These are phyloP conservation scores for Pseudogymnoascus sp. DNA, from an alignment of 2,329 filamentous ascomycete genomes.

Conservation along the genomic window DNA sequence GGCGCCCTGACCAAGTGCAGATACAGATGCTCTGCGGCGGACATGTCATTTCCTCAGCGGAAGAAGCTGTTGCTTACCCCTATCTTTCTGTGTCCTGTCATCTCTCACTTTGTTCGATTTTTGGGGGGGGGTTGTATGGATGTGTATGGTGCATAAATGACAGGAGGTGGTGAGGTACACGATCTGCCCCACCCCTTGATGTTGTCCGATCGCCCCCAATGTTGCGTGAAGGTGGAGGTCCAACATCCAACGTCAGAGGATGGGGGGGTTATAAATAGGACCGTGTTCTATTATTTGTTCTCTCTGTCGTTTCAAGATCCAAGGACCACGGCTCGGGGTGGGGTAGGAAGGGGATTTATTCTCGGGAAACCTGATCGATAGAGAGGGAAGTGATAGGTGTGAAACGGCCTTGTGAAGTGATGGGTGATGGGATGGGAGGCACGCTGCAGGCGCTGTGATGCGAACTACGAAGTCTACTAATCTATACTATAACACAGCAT, in stretches of 20 bases:
- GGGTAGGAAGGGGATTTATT: neutral
- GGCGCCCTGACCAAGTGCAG: neutral
- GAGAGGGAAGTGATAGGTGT: too few species aligned
- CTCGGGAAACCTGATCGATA: neutral
- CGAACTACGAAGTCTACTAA: too few species aligned
- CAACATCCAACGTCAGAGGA: neutral
- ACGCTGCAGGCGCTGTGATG: too few species aligned
- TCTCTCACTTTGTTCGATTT: too few species aligned
- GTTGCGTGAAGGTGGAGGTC: neutral
- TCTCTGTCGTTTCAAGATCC: neutral
- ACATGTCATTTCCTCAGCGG: neutral
- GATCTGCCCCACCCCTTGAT: neutral
- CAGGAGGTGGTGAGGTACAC: neutral
- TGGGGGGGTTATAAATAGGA: neutral
- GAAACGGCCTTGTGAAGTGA: too few species aligned
- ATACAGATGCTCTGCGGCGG: neutral
- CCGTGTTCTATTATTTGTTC: neutral
- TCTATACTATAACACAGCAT: too few species aligned
- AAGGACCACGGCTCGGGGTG: neutral
- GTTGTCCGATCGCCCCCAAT: neutral
- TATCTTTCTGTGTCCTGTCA: neutral
- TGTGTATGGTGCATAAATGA: too few species aligned
- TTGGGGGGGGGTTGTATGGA: too few species aligned
- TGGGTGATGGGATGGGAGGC: too few species aligned
- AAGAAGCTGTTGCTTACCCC: too few species aligned